Evolutionary conservation across 169 alveolate species (phyloP).

Genomic region (Neospora caninum): DNA sequence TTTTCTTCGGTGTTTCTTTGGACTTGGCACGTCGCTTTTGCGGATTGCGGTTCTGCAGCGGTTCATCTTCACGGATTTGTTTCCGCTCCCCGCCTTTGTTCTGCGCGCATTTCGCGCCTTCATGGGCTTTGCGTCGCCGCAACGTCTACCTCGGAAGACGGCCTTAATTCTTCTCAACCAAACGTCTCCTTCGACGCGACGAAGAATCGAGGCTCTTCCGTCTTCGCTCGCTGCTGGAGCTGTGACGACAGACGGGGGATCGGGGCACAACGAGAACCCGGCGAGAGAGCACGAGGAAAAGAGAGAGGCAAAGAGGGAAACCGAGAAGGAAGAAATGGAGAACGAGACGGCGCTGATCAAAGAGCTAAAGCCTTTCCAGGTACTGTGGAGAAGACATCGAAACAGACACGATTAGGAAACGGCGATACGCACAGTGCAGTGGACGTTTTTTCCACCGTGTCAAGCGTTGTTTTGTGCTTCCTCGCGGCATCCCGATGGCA

Average conservation of each 20-base stretch:
- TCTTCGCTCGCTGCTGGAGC: background rate
- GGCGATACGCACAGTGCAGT: no score
- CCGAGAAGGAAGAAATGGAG: background rate
- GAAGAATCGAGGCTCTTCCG: background rate
- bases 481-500: no score
- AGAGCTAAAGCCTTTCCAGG: constrained; percentile 2
- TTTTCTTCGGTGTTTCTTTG: no score
- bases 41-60: background rate
- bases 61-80: background rate
- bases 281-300: no score
- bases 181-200: background rate
- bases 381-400: background rate
- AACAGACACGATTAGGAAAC: no score
- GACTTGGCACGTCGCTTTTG: no score
- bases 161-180: constrained; percentile 30
- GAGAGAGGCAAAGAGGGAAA: background rate
- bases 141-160: constrained; percentile 2
- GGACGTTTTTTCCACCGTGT: no score
- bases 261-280: background rate
- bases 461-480: no score
- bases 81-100: constrained; percentile 27
- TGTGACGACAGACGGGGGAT: background rate
- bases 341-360: background rate
- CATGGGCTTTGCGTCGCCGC: background rate
- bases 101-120: constrained; percentile 42